A percentile compares a stretch with the other conserved stretches of the same genome.
Evolutionary conservation across 2,329 filamentous ascomycete genomes (phyloP).

Genomic region (Sporothrix inflata): DNA sequence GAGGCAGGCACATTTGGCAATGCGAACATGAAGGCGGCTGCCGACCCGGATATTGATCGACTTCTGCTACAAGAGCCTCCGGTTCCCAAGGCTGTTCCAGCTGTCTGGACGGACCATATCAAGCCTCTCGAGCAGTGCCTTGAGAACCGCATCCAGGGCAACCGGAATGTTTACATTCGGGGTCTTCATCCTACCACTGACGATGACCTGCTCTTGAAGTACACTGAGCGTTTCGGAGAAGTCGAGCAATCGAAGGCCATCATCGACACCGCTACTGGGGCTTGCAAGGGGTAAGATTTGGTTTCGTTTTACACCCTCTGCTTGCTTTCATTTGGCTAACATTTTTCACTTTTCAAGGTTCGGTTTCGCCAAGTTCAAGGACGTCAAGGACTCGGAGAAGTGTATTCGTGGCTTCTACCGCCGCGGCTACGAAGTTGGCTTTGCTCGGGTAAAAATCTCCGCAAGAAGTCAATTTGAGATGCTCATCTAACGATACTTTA

Average conservation of each 20-base stretch:
- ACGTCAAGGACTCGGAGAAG: constrained; percentile 85
- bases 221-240: constrained; percentile 84
- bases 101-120: constrained; percentile 82
- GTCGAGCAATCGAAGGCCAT: constrained; percentile 99
- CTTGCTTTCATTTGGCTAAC: neutral
- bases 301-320: constrained; percentile 29
- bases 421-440: constrained; percentile 95
- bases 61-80: constrained; percentile 75
- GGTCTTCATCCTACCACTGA: constrained; percentile 94
- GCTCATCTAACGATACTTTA: constrained; percentile 34
- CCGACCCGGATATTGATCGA: constrained; percentile 61
- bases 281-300: constrained; percentile 86
- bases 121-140: constrained; percentile 93
- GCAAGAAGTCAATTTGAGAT: neutral
- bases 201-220: constrained; percentile 81
- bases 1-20: constrained; percentile 48
- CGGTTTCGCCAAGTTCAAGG: constrained; percentile 94
- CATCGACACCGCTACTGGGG: constrained; percentile 88
- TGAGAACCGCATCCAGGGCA: constrained; percentile 86
- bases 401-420: constrained; percentile 96
- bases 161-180: constrained; percentile 97
- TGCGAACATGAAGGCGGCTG: constrained; percentile 48
- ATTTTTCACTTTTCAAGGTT: constrained; percentile 63
- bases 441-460: constrained; percentile 91
- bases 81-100: constrained; percentile 86